Percentiles rank a stretch among this genome's conserved stretches.
Evolutionary conservation across 192 early-diverging fungal species (phyloP).

Genomic region (Spizellomyces sp.): DNA sequence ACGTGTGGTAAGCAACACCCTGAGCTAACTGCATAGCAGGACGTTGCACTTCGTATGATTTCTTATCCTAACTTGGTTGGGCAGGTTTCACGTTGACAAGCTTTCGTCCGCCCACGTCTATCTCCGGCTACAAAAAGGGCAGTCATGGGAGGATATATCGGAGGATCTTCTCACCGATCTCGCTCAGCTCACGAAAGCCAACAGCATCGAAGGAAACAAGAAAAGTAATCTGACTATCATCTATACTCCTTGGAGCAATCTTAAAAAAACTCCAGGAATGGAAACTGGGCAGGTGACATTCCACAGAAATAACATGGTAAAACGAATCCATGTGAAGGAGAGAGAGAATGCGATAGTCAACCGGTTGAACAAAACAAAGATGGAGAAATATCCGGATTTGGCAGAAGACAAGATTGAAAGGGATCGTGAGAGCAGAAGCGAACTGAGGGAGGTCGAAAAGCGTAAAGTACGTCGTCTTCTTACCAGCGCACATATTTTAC

Average conservation of each 20-base stretch:
- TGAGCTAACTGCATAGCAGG: not conserved
- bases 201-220: constrained; percentile 97
- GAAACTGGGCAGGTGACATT: constrained; percentile 96
- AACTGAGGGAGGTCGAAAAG: constrained; percentile 42
- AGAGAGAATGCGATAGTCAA: constrained; percentile 86
- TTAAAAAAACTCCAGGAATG: constrained; percentile 92
- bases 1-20: constrained; percentile 70
- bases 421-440: constrained; percentile 43
- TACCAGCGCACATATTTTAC: constrained; percentile 14
- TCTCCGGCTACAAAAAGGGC: constrained; percentile 69
- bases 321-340: constrained; percentile 75
- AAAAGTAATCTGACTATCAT: constrained; percentile 88
- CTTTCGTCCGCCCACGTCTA: constrained; percentile 97
- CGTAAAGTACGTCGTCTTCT: constrained; percentile 13
- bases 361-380: constrained; percentile 91
- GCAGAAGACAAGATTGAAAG: constrained; percentile 67
- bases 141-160: constrained; percentile 80
- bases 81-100: constrained; percentile 95
- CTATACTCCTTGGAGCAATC: constrained; percentile 84
- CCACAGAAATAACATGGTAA: constrained; percentile 77
- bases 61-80: not conserved
- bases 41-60: not conserved
- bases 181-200: constrained; percentile 96
- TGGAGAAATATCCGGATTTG: constrained; percentile 77
- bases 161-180: constrained; percentile 74